Conservation (phyloP, 371 early-diverging fungal genomes). For the Smittium culicis region DNA sequence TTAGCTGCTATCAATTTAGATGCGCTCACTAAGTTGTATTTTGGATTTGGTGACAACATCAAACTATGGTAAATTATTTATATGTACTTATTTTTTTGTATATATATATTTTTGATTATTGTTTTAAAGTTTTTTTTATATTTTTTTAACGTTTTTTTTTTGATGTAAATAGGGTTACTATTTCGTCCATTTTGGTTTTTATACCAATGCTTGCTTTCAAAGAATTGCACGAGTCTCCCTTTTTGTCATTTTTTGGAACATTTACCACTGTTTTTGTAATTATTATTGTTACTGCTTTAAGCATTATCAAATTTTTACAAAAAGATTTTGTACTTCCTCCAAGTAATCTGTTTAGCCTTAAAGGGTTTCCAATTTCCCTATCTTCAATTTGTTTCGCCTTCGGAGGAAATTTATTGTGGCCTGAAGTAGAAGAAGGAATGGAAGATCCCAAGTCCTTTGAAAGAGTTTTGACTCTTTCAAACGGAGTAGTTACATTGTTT, state of each 20-base stretch:
- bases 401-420: conserved; percentile 69
- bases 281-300: conserved; percentile 25
- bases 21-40: conserved; percentile 13
- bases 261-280: conserved; percentile 32
- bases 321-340: conserved; percentile 14
- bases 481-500: conserved; percentile 51
- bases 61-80: neutral
- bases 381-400: conserved; percentile 55
- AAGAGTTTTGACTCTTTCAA: conserved; percentile 48
- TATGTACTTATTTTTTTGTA: neutral
- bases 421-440: conserved; percentile 79
- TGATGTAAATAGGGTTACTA: conserved; percentile 25
- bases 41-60: neutral
- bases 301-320: conserved; percentile 17
- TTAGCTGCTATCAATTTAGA: conserved; percentile 50
- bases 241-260: conserved; percentile 33
- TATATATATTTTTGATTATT: neutral
- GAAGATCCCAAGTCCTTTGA: conserved; percentile 56
- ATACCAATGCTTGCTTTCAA: conserved; percentile 21
- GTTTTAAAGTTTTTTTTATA: neutral
- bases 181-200: conserved; percentile 24
- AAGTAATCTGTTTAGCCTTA: conserved; percentile 18
- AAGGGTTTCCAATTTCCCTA: conserved; percentile 26
- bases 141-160: neutral
- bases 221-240: conserved; percentile 26